These are phyloP conservation scores for peach (Prunus persica) DNA, from an alignment of 306 rosid species.

Conservation along the genomic window DNA sequence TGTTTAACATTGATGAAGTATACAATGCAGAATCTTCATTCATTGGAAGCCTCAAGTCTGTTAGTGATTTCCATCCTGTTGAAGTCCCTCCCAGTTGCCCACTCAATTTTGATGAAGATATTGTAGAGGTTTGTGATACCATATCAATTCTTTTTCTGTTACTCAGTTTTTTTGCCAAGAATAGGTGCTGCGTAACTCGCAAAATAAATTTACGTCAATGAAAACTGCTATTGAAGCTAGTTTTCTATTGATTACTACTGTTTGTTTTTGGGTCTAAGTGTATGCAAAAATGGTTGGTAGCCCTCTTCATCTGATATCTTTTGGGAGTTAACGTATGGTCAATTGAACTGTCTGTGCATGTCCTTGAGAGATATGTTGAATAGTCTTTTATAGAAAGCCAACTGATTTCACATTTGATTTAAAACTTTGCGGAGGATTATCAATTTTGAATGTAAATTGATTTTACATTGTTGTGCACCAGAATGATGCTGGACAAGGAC, in stretches of 20 bases:
- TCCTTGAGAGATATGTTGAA: not conserved
- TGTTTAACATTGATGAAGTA: constrained; percentile 73
- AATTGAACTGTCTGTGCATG: not conserved
- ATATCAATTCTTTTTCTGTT: not conserved
- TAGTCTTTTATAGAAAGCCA: not conserved
- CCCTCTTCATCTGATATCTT: not conserved
- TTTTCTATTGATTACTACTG: not conserved
- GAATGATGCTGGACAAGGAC: constrained; percentile 35
- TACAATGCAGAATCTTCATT: constrained; percentile 72
- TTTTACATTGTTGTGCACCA: constrained; percentile 25
- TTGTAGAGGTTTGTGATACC: constrained; percentile 55
- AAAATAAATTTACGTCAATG: not conserved
- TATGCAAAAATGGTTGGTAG: too few species aligned
- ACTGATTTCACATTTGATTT: not conserved
- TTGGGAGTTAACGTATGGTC: not conserved
- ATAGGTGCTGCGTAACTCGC: too few species aligned
- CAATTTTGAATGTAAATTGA: not conserved
- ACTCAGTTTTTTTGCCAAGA: not conserved
- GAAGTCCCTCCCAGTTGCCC: constrained; percentile 81
- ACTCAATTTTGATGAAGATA: constrained; percentile 49
- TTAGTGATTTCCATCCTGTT: constrained; percentile 68
- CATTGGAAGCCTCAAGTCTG: constrained; percentile 87
- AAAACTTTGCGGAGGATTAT: not conserved
- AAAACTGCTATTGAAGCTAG: not conserved
- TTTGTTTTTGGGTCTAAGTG: too few species aligned